These are phyloP conservation scores for Monotropa hypopitys DNA, from an alignment of 179 eudicot species.

Conservation along the genomic window DNA sequence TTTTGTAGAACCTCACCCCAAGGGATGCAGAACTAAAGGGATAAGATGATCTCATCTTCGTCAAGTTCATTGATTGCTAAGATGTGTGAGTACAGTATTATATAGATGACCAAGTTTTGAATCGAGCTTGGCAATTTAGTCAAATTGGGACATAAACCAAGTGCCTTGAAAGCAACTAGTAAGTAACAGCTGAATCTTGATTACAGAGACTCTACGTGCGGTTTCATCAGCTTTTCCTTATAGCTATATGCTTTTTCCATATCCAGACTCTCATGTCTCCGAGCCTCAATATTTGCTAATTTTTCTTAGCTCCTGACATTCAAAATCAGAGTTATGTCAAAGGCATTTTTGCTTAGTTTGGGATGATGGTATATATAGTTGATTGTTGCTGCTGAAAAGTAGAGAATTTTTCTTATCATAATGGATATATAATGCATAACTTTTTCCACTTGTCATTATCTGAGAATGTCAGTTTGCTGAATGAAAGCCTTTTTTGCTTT, in stretches of 20 bases:
- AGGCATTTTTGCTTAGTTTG: background rate
- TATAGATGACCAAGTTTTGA: background rate
- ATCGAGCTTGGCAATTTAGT: background rate
- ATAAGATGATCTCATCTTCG: background rate
- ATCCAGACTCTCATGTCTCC: background rate
- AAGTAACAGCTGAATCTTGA: background rate
- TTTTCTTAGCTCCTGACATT: background rate
- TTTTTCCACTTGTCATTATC: background rate
- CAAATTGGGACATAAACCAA: background rate
- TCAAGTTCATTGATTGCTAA: background rate
- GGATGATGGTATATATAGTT: no score
- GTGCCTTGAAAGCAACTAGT: background rate
- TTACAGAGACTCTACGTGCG: background rate
- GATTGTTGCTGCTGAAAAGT: background rate
- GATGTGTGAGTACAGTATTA: background rate
- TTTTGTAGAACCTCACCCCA: background rate
- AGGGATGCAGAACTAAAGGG: background rate
- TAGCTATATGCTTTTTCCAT: background rate
- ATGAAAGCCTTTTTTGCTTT: background rate
- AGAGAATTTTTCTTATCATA: background rate
- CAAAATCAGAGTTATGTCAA: background rate
- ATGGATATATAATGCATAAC: background rate
- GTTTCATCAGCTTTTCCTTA: background rate
- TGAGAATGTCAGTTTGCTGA: background rate
- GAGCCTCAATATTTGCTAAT: background rate